Conservation (phyloP, 2,329 filamentous ascomycete genomes). For the Fusarium irregulare region DNA sequence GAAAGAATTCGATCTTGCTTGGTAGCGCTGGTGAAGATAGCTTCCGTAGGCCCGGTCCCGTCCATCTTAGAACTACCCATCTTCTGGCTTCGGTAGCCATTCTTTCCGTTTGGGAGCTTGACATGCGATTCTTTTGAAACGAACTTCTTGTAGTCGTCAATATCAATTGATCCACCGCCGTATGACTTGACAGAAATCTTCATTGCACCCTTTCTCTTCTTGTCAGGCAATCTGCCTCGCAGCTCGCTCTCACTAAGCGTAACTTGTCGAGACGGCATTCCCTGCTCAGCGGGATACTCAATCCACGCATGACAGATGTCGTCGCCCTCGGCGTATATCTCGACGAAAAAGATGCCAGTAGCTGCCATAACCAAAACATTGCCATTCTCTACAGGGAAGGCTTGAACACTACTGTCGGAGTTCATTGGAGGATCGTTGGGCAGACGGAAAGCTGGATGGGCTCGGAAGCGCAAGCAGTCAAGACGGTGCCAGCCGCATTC, state of each 20-base stretch:
- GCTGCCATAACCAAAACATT: conserved; percentile 81
- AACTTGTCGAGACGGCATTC: conserved; percentile 75
- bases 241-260: conserved; percentile 80
- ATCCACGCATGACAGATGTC: conserved; percentile 83
- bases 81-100: conserved; percentile 80
- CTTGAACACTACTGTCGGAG: conserved; percentile 82
- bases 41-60: conserved; percentile 74
- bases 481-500: conserved; percentile 94
- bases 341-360: conserved; percentile 85
- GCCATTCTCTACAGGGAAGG: conserved; percentile 84
- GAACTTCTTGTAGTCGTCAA: conserved; percentile 80
- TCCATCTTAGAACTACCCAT: conserved; percentile 79
- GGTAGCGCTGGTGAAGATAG: conserved; percentile 77
- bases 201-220: conserved; percentile 77
- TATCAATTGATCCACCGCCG: conserved; percentile 76
- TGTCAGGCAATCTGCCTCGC: conserved; percentile 75
- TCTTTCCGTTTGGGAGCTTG: conserved; percentile 76
- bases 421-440: conserved; percentile 76
- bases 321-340: conserved; percentile 84
- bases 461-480: conserved; percentile 87
- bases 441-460: conserved; percentile 88
- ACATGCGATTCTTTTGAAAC: conserved; percentile 77
- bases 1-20: conserved; percentile 79
- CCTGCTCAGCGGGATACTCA: conserved; percentile 76
- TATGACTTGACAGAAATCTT: conserved; percentile 80